Base-by-base conservation (phyloP, 805 yeast genomes). In the Saturnispora gosingensis region DNA sequence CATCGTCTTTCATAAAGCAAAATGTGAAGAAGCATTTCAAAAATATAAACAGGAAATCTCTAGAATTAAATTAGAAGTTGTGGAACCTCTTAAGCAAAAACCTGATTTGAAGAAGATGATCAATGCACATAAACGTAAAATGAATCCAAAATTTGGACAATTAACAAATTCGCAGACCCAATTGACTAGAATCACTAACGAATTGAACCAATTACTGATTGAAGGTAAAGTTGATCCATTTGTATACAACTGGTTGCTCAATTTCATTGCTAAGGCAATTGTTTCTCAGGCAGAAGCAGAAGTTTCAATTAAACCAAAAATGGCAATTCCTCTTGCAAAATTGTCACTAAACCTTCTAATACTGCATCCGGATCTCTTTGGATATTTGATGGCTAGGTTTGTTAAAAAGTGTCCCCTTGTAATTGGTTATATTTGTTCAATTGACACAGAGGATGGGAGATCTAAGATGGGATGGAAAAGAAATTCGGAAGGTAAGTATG, bases 231-330 rank as follows among this genome's bases (percentile, higher is more conserved):
- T 56, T 1, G 67, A 76, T 54, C 75, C 74, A 2, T 60, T 84
- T 16, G 84, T 83, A 0, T 85, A 70, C 59, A 66, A 75, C 34
- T 90, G 95, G 89, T 74, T 85, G 6, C 68, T 89, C 35, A 93
- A 93, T 62, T 84, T 83, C 61, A 76, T 86, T 28, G 85, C 97
- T 5, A 93, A 93, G 62, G 85, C 91, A 3, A 70, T 90, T 1
- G 87, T 93, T 1, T 80, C 85, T 27, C 99, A 93, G 68, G 91
- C 97, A 1, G 98, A 90, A 66, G 80, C 95, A 1, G 99, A 93
- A 66, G 90, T 88, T 8, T 75, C 85, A 15, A 95, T 86, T 0
- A 78, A 83, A 53, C 82, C 95, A 2, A 77, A 79, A 43, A 80
- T 89, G 3, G 86, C 97, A 0, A 61, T 85, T 8, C 95, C 99